These are phyloP conservation scores for Rubroshorea leprosula DNA, from an alignment of 345 rosid species.

Conservation along the genomic window DNA sequence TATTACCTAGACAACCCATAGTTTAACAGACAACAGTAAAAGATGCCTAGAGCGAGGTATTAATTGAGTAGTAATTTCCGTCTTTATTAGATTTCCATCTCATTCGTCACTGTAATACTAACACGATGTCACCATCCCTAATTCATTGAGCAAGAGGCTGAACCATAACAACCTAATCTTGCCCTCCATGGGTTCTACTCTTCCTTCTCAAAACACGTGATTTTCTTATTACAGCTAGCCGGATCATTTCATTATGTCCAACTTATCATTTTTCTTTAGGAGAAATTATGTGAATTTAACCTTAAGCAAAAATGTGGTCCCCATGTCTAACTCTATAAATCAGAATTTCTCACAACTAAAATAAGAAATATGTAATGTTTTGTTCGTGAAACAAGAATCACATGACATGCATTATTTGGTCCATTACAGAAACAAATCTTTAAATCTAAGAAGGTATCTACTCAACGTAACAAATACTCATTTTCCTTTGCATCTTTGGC, in stretches of 20 bases:
- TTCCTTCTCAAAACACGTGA: background rate
- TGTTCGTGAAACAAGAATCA: no score
- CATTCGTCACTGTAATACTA: background rate
- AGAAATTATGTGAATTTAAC: background rate
- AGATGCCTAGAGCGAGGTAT: background rate
- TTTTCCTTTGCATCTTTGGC: no score
- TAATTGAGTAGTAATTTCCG: background rate
- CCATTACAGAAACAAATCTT: background rate
- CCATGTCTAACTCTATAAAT: no score
- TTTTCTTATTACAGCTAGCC: background rate
- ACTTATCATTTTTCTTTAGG: background rate
- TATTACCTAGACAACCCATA: slow-evolving; percentile 3
- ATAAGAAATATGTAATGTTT: no score
- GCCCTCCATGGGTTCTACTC: no score
- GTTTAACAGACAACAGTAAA: background rate
- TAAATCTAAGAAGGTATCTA: background rate
- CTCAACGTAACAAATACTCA: background rate
- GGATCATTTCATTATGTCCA: background rate
- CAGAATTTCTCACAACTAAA: no score
- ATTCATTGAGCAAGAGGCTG: background rate
- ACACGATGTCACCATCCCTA: background rate
- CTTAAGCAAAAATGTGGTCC: background rate
- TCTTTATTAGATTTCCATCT: background rate
- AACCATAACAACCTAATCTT: background rate
- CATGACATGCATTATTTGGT: background rate